Base-by-base conservation (phyloP, 2,329 filamentous ascomycete genomes). In the Calonectria pauciramosa region DNA sequence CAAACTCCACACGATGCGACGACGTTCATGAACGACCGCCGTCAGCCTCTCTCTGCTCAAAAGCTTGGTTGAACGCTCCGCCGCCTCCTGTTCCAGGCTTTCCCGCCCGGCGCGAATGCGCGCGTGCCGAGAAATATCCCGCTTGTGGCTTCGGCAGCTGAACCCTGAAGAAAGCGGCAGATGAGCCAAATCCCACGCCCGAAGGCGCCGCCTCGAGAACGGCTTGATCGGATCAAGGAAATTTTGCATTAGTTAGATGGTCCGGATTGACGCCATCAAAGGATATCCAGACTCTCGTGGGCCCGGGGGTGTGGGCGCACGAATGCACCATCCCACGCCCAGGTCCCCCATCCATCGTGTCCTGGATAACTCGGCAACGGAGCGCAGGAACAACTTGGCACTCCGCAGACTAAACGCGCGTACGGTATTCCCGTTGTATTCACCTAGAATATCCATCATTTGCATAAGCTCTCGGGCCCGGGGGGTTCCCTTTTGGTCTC, bases 81-180 rank as follows among this genome's bases (percentile, higher is more conserved):
- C 18, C 23, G 23, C 9, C 54, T 10, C 28, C 9, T n/a, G n/a
- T n/a, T n/a, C n/a, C 14, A 23, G 20, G 6, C 14, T 59, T 60
- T 41, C 32, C 34, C 10, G 41, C 20, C 41, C 20, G 7, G 18
- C 18, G 1, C 3, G 11, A 5, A 26, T 28, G 56, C 56, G 34
- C 56, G 34, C 56, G 13, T 38, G 32, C 34, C 36, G 16, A 34
- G 26, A 26, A 41, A 60, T 41, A 60, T 60, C 56, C 34, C 56
- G 56, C 56, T 38, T 60, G 56, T 60, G 56, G 56, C 56, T 60
- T 60, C 56, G 56, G 56, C 34, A 60, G 34, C 34, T 60, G 56
- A 60, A 41, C 11, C 34, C 36, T 16, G 32, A 60, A 38, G 23
- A 41, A 36, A 20, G 32, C 56, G 56, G 56, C 34, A 60, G 56